Evolutionary conservation across 2,329 filamentous ascomycete species (phyloP).

Genomic region (Chaetomium strumarium): DNA sequence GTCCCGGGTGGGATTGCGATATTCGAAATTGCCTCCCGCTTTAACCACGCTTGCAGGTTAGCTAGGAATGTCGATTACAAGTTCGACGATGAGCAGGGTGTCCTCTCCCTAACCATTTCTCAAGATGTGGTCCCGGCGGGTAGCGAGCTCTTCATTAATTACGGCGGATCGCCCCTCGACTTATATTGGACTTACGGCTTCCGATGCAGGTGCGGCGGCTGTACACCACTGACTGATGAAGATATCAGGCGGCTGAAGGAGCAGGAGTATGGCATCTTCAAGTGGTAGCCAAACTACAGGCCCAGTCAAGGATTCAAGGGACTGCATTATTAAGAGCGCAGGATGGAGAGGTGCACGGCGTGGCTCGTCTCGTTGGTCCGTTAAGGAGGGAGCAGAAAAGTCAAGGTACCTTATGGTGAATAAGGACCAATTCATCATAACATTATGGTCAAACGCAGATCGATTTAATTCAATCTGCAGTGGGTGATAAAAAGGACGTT

Average conservation of each 20-base stretch:
- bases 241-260: conserved; percentile 7
- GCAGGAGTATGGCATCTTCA: not conserved
- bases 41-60: conserved; percentile 52
- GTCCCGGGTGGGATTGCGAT: conserved; percentile 31
- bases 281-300: not conserved
- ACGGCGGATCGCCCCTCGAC: conserved; percentile 34
- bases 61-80: conserved; percentile 39
- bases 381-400: no score
- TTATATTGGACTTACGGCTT: conserved; percentile 47
- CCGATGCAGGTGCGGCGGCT: conserved; percentile 45
- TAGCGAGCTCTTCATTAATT: conserved; percentile 47
- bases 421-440: no score
- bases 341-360: no score
- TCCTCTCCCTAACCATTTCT: conserved; percentile 38
- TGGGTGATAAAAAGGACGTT: no score
- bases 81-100: conserved; percentile 31
- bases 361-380: no score
- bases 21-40: conserved; percentile 47
- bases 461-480: no score
- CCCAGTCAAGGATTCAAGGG: not conserved
- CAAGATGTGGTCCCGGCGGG: conserved; percentile 35
- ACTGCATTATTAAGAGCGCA: no score
- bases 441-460: no score
- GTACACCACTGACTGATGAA: conserved; percentile 23
- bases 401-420: no score